These are phyloP conservation scores for Globisporangium mamillatum DNA, from an alignment of 352 stramenopile genomes.

Conservation along the genomic window DNA sequence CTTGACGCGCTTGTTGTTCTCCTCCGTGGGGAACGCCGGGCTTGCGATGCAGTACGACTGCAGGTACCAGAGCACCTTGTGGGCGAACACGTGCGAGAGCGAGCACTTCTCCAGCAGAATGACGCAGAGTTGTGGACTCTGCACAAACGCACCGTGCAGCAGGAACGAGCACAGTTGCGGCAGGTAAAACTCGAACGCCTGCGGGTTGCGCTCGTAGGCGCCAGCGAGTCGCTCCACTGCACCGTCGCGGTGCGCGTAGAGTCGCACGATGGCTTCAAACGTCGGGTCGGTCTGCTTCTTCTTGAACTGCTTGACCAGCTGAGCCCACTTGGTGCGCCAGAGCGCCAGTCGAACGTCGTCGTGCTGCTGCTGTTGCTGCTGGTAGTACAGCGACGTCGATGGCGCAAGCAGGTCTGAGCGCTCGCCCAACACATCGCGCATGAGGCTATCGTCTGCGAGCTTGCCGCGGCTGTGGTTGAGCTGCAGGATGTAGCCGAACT, in stretches of 20 bases:
- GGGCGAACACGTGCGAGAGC: constrained; percentile 80
- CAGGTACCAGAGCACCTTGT: constrained; percentile 85
- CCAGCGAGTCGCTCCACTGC: constrained; percentile 50
- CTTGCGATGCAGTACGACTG: constrained; percentile 76
- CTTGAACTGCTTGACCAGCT: constrained; percentile 67
- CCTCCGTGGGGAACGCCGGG: constrained; percentile 48
- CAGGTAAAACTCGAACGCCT: constrained; percentile 83
- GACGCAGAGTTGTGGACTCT: constrained; percentile 59
- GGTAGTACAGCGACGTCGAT: constrained; percentile 11
- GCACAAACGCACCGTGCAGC: constrained; percentile 58
- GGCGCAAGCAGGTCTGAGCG: constrained; percentile 1
- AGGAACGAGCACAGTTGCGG: constrained; percentile 85
- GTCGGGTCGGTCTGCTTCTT: constrained; percentile 60
- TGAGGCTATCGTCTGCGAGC: constrained; percentile 55
- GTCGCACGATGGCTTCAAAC: constrained; percentile 80
- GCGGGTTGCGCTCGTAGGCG: constrained; percentile 53
- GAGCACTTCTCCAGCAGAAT: constrained; percentile 81
- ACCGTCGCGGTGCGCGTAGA: constrained; percentile 76
- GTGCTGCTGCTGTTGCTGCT: constrained; percentile 22
- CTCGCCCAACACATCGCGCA: constrained; percentile 60
- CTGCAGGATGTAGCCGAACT: constrained; percentile 75
- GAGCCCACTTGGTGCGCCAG: constrained; percentile 78
- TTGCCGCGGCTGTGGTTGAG: constrained; percentile 72
- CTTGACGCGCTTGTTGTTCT: constrained; percentile 55
- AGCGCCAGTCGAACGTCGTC: constrained; percentile 43